Percentiles rank a stretch among this genome's conserved stretches.
These are phyloP conservation scores for Scheffersomyces stambukii DNA, from an alignment of 1,139 yeast species.

Conservation along the genomic window DNA sequence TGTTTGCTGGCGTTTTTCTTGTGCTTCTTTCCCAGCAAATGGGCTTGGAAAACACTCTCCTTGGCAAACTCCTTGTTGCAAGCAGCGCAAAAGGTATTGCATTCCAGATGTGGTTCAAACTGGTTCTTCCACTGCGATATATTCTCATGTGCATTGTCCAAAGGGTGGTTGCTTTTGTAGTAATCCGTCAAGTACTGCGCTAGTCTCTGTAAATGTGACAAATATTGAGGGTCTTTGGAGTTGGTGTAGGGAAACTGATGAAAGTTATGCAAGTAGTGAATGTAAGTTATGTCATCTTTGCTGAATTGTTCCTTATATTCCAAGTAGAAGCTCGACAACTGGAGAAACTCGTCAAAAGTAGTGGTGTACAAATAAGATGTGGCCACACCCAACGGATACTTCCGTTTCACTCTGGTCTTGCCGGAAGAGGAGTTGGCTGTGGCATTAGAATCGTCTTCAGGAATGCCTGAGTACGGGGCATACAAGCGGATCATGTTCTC, in stretches of 20 bases:
- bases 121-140: conserved; percentile 30
- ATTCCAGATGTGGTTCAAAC: conserved; percentile 22
- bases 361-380: conserved; percentile 45
- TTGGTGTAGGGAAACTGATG: conserved; percentile 32
- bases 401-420: too few species aligned
- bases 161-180: conserved; percentile 46
- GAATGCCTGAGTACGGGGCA: too few species aligned
- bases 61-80: conserved; percentile 69
- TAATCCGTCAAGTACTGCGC: conserved; percentile 44
- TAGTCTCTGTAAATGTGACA: conserved; percentile 40
- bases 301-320: conserved; percentile 42
- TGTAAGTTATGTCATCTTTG: conserved; percentile 33
- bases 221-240: conserved; percentile 26
- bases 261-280: conserved; percentile 48
- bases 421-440: too few species aligned
- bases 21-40: conserved; percentile 76
- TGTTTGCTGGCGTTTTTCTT: conserved; percentile 35
- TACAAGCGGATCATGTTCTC: too few species aligned
- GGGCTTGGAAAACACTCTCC: conserved; percentile 62
- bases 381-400: conserved; percentile 43
- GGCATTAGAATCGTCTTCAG: too few species aligned
- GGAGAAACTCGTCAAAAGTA: conserved; percentile 32
- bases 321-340: conserved; percentile 49
- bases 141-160: conserved; percentile 32
- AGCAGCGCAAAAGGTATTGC: conserved; percentile 51